Conservation (phyloP, 1,284 basidiomycete genomes). For the Pholiota adiposa region DNA sequence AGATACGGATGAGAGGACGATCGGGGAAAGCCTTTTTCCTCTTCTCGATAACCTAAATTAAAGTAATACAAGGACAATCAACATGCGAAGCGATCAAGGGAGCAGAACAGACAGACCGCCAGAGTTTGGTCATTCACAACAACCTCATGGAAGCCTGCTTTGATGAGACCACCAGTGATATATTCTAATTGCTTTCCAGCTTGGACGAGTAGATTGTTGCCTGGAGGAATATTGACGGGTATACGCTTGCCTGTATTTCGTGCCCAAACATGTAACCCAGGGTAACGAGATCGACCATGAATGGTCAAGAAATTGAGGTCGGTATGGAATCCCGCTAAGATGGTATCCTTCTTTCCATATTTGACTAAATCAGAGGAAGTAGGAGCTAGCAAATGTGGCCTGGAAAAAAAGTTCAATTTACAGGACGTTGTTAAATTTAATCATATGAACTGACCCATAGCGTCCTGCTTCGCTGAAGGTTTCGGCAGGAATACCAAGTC, state of each 20-base stretch:
- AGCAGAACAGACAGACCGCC: slow-evolving; percentile 54
- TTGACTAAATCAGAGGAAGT: slow-evolving; percentile 87
- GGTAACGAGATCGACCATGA: slow-evolving; percentile 87
- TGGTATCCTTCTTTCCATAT: slow-evolving; percentile 77
- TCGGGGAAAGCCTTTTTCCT: slow-evolving; percentile 62
- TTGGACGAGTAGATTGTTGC: slow-evolving; percentile 79
- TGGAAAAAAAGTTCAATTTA: slow-evolving; percentile 32
- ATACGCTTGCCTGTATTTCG: slow-evolving; percentile 90
- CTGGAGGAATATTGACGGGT: slow-evolving; percentile 78
- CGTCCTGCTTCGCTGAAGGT: slow-evolving; percentile 77
- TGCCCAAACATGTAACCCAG: slow-evolving; percentile 89
- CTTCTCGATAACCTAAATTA: slow-evolving; percentile 62
- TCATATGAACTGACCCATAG: slow-evolving; percentile 66
- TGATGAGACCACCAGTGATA: slow-evolving; percentile 84
- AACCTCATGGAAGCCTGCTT: slow-evolving; percentile 93
- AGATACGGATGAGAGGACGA: slow-evolving; percentile 89
- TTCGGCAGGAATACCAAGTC: slow-evolving; percentile 71
- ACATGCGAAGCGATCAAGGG: too few relatives aligned
- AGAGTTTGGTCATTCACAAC: slow-evolving; percentile 84
- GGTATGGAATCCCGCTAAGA: slow-evolving; percentile 90
- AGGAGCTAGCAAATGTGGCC: slow-evolving; percentile 87
- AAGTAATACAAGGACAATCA: too few relatives aligned
- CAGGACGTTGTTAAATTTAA: background rate
- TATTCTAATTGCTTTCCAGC: slow-evolving; percentile 94
- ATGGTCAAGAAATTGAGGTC: slow-evolving; percentile 88